These are phyloP conservation scores for Trichosanthes cucumerina DNA, from an alignment of 306 rosid genomes.

Conservation along the genomic window DNA sequence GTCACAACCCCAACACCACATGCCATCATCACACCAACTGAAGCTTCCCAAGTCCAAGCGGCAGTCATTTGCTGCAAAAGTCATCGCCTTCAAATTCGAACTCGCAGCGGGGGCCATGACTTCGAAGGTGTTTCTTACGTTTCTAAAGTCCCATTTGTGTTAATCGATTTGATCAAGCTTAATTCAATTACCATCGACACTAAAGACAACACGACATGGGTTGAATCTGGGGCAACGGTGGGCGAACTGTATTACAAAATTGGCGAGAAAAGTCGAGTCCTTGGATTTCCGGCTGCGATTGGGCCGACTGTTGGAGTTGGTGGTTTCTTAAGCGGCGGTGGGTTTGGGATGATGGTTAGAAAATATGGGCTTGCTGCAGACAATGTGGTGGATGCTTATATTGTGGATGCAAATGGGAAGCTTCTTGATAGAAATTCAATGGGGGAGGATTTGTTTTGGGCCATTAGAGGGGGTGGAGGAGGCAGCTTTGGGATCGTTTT, in stretches of 20 bases:
- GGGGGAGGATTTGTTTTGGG: neutral
- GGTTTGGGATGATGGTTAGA: neutral
- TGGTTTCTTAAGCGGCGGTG: neutral
- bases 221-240: neutral
- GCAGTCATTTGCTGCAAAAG: neutral
- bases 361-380: neutral
- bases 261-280: no score
- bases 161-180: neutral
- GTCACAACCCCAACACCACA: neutral
- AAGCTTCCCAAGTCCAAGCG: neutral
- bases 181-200: neutral
- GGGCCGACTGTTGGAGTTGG: neutral
- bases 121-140: neutral
- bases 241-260: neutral
- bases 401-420: neutral
- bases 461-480: neutral
- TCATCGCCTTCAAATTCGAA: neutral
- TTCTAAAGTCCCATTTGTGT: neutral
- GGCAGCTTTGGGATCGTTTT: conserved; percentile 1
- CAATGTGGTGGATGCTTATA: neutral
- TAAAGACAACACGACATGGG: neutral
- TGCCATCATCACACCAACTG: neutral
- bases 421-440: neutral
- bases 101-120: neutral
- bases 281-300: neutral